Percentiles rank a stretch among this genome's conserved stretches.
These are phyloP conservation scores for Magnusiomyces fungicola DNA, from an alignment of 1,139 yeast species.

Conservation along the genomic window DNA sequence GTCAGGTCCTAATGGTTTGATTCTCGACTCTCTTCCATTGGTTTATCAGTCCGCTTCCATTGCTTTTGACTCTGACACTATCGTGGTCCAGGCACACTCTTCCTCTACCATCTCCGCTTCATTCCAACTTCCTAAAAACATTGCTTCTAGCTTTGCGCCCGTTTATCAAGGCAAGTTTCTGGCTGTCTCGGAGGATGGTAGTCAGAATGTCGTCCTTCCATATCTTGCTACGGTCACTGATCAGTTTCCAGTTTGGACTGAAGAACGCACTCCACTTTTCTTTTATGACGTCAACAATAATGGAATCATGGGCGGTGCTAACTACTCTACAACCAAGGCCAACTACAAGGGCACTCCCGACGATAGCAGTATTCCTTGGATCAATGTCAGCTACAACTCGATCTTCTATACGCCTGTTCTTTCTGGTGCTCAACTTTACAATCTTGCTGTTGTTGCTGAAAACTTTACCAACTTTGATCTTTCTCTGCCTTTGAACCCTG, in stretches of 20 bases:
- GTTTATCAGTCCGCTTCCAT: constrained; percentile 6
- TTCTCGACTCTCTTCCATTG: constrained; percentile 14
- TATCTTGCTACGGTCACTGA: constrained; percentile 9
- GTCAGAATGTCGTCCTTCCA: constrained; percentile 6
- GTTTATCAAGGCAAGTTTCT: constrained; percentile 11
- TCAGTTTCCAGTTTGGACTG: constrained; percentile 7
- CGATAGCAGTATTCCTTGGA: constrained; percentile 3
- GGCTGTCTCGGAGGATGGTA: neutral
- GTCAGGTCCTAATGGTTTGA: constrained; percentile 1
- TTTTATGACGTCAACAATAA: constrained; percentile 3
- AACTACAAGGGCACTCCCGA: neutral
- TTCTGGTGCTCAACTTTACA: neutral
- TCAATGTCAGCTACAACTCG: neutral
- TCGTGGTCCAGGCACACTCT: constrained; percentile 6
- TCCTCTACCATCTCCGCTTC: constrained; percentile 5
- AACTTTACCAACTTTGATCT: constrained; percentile 7
- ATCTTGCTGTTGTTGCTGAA: constrained; percentile 2
- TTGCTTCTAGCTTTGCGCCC: constrained; percentile 4
- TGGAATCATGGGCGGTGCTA: neutral
- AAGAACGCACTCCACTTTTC: constrained; percentile 6
- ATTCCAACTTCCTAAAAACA: constrained; percentile 5
- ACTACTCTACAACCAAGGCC: neutral
- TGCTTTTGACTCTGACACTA: neutral
- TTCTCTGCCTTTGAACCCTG: constrained; percentile 9
- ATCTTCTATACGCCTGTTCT: neutral